Percentiles rank a stretch among this genome's conserved stretches.
phyloP scores from a whole-genome alignment of 352 stramenopile species.

The Pythium myriotylum region DNA sequence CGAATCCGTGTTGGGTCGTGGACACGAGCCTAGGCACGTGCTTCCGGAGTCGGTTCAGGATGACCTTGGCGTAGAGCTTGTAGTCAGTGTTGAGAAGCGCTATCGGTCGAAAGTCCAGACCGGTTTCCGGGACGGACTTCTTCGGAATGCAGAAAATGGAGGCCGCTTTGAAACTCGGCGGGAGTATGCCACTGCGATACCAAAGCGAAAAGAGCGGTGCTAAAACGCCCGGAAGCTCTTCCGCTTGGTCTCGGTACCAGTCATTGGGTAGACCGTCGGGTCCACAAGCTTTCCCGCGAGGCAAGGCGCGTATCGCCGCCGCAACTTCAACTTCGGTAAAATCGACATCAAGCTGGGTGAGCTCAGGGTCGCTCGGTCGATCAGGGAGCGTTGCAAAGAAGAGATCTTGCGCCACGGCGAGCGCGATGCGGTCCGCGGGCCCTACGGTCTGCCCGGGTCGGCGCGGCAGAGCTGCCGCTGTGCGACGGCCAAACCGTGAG shows the following conservation, averaged over 20 bases:
- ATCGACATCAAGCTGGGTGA: background rate
- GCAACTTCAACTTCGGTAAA: background rate
- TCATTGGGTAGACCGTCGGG: background rate
- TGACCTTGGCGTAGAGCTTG: background rate
- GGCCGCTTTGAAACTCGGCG: background rate
- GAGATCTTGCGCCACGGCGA: background rate
- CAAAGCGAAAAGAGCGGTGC: background rate
- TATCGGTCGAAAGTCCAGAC: slow-evolving; percentile 1
- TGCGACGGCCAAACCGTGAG: too few species aligned
- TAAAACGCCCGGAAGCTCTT: background rate
- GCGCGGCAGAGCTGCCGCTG: too few species aligned
- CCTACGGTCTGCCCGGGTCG: too few species aligned
- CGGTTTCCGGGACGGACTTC: background rate
- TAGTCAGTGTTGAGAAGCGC: slow-evolving; percentile 1
- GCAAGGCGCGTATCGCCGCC: background rate
- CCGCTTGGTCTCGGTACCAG: background rate
- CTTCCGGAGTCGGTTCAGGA: background rate
- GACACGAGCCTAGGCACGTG: background rate
- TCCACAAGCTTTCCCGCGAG: background rate
- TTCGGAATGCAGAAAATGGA: background rate
- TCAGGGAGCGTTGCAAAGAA: background rate
- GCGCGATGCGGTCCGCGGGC: too few species aligned
- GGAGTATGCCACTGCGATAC: background rate
- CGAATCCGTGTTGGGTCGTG: slow-evolving; percentile 1
- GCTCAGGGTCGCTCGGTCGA: background rate